Conservation (phyloP, 2,329 filamentous ascomycete genomes). For the Penicillium sp. region DNA sequence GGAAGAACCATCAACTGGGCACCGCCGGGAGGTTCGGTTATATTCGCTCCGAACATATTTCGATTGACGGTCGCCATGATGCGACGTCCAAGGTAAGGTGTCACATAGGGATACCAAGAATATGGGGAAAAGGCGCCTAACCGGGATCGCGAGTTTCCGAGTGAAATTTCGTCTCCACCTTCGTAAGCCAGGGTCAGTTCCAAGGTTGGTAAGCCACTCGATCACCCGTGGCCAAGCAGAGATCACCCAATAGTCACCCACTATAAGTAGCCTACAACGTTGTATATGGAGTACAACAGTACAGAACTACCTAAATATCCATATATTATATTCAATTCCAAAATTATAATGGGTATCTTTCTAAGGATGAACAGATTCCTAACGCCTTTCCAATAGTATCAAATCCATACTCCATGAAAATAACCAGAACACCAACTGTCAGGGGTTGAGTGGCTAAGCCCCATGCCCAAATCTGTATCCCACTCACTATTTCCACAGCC, state of each 20-base stretch:
- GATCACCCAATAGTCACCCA: background rate
- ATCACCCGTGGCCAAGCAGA: background rate
- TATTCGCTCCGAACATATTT: conserved; percentile 36
- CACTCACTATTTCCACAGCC: background rate
- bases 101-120: conserved; percentile 11
- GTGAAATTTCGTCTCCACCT: conserved; percentile 11
- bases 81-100: conserved; percentile 23
- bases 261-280: too few relatives aligned
- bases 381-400: background rate
- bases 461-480: background rate
- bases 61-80: conserved; percentile 36
- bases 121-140: conserved; percentile 8
- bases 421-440: background rate
- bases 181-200: background rate
- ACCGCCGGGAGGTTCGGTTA: conserved; percentile 25
- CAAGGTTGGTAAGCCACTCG: conserved; percentile 1
- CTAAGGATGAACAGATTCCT: background rate
- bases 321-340: background rate
- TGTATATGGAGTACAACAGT: background rate
- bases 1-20: conserved; percentile 41
- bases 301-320: background rate
- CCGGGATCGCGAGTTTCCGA: conserved; percentile 18
- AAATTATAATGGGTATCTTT: conserved; percentile 7
- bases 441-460: background rate
- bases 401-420: background rate